phyloP scores from a whole-genome alignment of 371 early-diverging fungal genomes.

The Mortierella sp. region DNA sequence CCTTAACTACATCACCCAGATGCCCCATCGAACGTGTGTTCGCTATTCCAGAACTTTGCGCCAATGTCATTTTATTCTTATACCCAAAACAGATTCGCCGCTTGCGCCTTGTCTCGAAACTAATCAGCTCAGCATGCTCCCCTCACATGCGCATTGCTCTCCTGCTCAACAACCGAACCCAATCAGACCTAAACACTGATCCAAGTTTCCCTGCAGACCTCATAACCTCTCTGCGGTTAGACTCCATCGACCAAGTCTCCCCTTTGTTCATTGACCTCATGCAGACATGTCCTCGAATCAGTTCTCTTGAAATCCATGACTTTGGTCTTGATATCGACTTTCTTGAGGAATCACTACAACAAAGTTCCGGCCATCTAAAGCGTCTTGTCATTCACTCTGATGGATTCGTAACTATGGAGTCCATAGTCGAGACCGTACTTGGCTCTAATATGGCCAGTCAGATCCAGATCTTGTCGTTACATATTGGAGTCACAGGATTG shows the following conservation, averaged over 20 bases:
- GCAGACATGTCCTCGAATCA: conserved; percentile 3
- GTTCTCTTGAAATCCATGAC: conserved; percentile 12
- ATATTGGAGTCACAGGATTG: conserved; percentile 26
- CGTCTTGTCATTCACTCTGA: conserved; percentile 20
- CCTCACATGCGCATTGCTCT: conserved; percentile 12
- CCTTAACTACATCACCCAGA: neutral
- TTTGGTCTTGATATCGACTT: conserved; percentile 27
- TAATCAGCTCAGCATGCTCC: conserved; percentile 17
- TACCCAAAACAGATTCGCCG: conserved; percentile 23
- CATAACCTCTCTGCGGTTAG: conserved; percentile 12
- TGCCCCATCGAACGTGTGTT: conserved; percentile 12
- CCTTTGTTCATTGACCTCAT: conserved; percentile 13
- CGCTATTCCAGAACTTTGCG: conserved; percentile 28
- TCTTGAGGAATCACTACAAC: conserved; percentile 5
- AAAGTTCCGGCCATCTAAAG: neutral
- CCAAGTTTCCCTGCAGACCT: conserved; percentile 10
- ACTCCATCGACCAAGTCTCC: conserved; percentile 22
- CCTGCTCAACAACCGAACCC: conserved; percentile 8
- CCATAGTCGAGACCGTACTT: conserved; percentile 17
- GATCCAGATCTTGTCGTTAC: conserved; percentile 16
- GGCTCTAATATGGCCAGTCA: neutral
- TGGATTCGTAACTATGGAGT: conserved; percentile 28
- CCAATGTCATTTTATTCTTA: conserved; percentile 12
- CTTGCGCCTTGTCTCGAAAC: conserved; percentile 36
- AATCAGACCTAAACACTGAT: neutral